Conservation (phyloP, 305 asterid species). For the Coffea humblotiana region DNA sequence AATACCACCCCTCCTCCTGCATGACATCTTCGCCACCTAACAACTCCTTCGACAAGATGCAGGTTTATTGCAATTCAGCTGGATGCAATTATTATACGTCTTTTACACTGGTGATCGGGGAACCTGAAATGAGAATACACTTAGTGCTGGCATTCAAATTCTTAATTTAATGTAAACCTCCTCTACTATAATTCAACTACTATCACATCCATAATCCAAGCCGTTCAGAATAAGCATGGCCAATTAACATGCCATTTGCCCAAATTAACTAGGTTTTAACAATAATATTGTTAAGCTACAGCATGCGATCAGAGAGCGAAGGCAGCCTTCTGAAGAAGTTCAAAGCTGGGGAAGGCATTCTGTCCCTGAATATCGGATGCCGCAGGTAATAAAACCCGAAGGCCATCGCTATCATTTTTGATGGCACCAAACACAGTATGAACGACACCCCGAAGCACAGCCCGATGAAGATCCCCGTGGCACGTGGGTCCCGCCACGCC, state of each 20-base stretch:
- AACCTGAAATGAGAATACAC: no score
- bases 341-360: constrained; percentile 83
- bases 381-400: constrained; percentile 76
- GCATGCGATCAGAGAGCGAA: constrained; percentile 71
- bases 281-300: constrained; percentile 24
- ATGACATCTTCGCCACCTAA: no score
- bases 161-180: no score
- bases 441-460: constrained; percentile 61
- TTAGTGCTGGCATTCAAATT: no score
- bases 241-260: background rate
- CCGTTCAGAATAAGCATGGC: no score
- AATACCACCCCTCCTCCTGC: no score
- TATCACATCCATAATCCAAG: no score
- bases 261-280: background rate
- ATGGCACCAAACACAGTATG: constrained; percentile 64
- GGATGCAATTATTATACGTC: no score
- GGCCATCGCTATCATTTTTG: constrained; percentile 84
- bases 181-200: no score
- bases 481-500: constrained; percentile 88
- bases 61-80: no score
- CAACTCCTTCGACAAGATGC: no score
- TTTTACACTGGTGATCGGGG: no score
- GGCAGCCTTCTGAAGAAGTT: constrained; percentile 86
- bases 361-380: constrained; percentile 82
- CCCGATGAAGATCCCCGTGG: constrained; percentile 82